Conservation (phyloP, 2,329 filamentous ascomycete genomes). For the Cordyceps javanica region DNA sequence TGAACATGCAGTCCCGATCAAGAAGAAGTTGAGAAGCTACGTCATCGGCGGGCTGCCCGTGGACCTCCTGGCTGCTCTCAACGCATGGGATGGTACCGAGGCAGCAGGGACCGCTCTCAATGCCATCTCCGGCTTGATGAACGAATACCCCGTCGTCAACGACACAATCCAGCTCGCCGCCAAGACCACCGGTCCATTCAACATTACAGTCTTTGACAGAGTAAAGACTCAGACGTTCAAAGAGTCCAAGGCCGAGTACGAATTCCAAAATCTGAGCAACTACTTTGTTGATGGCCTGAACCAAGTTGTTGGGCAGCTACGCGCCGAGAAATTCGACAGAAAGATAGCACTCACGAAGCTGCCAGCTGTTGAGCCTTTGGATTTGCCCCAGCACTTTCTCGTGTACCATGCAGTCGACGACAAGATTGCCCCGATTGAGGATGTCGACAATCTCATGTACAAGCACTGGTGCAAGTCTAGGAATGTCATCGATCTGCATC, state of each 20-base stretch:
- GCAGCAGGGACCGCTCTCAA: constrained; percentile 17
- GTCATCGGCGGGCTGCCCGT: constrained; percentile 39
- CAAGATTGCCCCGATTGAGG: background rate
- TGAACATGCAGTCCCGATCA: constrained; percentile 45
- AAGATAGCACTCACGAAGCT: background rate
- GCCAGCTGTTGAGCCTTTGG: too few species aligned
- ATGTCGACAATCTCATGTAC: background rate
- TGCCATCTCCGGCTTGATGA: constrained; percentile 18
- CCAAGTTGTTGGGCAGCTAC: background rate
- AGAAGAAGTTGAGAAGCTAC: constrained; percentile 38
- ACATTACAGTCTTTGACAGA: background rate
- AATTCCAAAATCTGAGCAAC: background rate
- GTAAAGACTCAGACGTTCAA: background rate
- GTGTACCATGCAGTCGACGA: background rate
- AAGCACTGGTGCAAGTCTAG: background rate
- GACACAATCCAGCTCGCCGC: background rate
- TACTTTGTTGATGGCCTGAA: constrained; percentile 4
- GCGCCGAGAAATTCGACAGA: background rate
- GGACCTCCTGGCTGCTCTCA: constrained; percentile 31
- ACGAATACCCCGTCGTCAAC: constrained; percentile 17
- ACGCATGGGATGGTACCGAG: constrained; percentile 23
- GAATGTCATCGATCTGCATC: background rate
- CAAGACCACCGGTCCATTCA: background rate
- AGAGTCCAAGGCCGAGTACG: background rate
- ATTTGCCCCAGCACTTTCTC: background rate